These are phyloP conservation scores for Thielaviopsis punctulata DNA, from an alignment of 2,329 filamentous ascomycete species.

Conservation along the genomic window DNA sequence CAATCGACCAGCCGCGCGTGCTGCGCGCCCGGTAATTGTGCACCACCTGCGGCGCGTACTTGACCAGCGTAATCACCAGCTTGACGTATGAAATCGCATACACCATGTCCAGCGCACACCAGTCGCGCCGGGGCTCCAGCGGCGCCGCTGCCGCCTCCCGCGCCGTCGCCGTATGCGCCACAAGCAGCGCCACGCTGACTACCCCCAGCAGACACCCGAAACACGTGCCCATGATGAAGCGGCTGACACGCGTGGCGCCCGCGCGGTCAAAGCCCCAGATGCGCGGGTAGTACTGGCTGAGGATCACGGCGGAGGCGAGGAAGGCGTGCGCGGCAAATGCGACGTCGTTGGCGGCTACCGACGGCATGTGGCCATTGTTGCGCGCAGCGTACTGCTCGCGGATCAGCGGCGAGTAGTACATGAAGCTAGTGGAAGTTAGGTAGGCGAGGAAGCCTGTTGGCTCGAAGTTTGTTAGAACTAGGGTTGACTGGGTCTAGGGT, in stretches of 20 bases:
- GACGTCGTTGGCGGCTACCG: conserved; percentile 80
- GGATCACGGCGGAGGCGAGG: conserved; percentile 52
- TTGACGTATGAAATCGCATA: conserved; percentile 75
- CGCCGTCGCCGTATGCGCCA: conserved; percentile 20
- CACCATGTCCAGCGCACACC: conserved; percentile 46
- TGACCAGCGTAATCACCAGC: conserved; percentile 71
- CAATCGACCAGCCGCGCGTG: conserved; percentile 76
- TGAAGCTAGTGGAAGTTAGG: conserved; percentile 52
- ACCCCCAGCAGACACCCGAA: conserved; percentile 50
- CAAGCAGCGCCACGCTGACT: conserved; percentile 29
- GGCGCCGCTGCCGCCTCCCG: conserved; percentile 15
- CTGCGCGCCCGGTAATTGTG: conserved; percentile 73
- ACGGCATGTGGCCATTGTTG: conserved; percentile 58
- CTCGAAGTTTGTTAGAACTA: neutral
- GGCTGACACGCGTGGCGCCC: conserved; percentile 35
- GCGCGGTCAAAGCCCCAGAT: conserved; percentile 62
- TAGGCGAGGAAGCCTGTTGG: conserved; percentile 53
- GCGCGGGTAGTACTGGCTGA: conserved; percentile 59
- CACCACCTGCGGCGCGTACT: conserved; percentile 77
- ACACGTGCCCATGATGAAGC: conserved; percentile 49
- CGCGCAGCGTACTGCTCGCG: conserved; percentile 69
- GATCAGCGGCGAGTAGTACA: conserved; percentile 65
- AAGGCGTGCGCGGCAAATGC: conserved; percentile 72
- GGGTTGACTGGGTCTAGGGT: neutral
- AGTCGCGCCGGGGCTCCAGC: conserved; percentile 26